Conservation (phyloP, 805 yeast species). For the Henningerozyma blattae region DNA sequence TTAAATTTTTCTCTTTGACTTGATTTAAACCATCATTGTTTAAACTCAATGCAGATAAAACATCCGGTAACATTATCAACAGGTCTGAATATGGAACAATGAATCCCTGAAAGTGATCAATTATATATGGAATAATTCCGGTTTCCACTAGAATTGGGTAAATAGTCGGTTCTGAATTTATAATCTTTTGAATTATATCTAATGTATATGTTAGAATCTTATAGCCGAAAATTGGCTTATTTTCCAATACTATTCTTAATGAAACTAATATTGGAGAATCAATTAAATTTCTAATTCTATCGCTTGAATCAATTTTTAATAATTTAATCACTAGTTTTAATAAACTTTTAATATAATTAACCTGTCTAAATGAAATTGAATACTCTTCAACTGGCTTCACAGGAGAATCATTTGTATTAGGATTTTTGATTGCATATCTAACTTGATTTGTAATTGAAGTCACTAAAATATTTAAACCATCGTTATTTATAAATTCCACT, state of each 20-base stretch:
- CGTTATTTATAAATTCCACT: slow-evolving; percentile 48
- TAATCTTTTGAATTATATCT: slow-evolving; percentile 53
- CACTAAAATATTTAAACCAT: slow-evolving; percentile 57
- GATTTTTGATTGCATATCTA: slow-evolving; percentile 47
- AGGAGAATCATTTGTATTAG: slow-evolving; percentile 40
- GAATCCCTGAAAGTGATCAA: slow-evolving; percentile 43
- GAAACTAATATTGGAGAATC: slow-evolving; percentile 69
- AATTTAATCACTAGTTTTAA: slow-evolving; percentile 53
- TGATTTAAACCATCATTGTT: slow-evolving; percentile 58
- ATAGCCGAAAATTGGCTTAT: slow-evolving; percentile 56
- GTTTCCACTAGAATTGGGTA: slow-evolving; percentile 72
- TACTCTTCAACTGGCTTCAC: too few relatives aligned
- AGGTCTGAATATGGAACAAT: slow-evolving; percentile 49
- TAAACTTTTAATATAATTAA: slow-evolving; percentile 43
- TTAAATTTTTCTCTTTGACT: slow-evolving; percentile 31
- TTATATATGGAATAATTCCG: slow-evolving; percentile 50
- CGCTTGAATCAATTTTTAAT: slow-evolving; percentile 67
- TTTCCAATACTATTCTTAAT: slow-evolving; percentile 43
- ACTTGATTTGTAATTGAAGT: slow-evolving; percentile 53
- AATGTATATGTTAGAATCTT: slow-evolving; percentile 48
- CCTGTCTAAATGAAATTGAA: slow-evolving; percentile 45
- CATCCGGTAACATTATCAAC: slow-evolving; percentile 52
- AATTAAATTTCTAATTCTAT: slow-evolving; percentile 69
- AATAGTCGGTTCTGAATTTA: slow-evolving; percentile 88
- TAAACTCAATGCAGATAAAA: slow-evolving; percentile 72